Percentiles rank a stretch among this genome's conserved stretches.
Evolutionary conservation across 495 filamentous ascomycete genomes (phyloP).

Genomic region (Aspergillus bridgeri): DNA sequence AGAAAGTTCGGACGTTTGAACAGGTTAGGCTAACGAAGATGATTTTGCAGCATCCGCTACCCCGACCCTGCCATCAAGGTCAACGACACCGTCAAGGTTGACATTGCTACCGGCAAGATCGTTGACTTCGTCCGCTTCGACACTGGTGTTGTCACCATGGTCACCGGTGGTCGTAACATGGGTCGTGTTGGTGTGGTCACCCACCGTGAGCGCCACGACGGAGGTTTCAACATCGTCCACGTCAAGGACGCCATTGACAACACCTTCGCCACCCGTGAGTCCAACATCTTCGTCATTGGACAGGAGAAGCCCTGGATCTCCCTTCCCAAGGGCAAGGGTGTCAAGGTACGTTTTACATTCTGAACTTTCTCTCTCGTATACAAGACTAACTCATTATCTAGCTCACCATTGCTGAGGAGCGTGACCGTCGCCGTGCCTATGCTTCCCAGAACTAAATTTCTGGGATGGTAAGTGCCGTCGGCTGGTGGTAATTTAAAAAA

Average conservation of each 20-base stretch:
- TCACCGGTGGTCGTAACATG: constrained; percentile 98
- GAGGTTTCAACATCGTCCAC: constrained; percentile 99
- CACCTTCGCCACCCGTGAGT: constrained; percentile 96
- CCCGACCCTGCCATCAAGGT: constrained; percentile 97
- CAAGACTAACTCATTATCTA: constrained; percentile 18
- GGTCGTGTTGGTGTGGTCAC: constrained; percentile 99
- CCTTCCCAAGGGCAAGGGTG: constrained; percentile 99
- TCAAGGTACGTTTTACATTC: constrained; percentile 62
- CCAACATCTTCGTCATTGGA: constrained; percentile 98
- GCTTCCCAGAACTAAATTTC: constrained; percentile 57
- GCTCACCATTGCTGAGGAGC: constrained; percentile 96
- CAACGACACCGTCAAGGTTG: constrained; percentile 99
- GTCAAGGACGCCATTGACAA: constrained; percentile 99
- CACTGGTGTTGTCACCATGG: constrained; percentile 95
- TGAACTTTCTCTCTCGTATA: not conserved
- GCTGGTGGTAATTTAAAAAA: constrained; percentile 24
- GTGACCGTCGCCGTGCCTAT: constrained; percentile 86
- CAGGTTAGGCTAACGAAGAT: constrained; percentile 36
- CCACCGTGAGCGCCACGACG: constrained; percentile 98
- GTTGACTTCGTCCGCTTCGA: constrained; percentile 94
- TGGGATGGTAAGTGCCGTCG: constrained; percentile 26
- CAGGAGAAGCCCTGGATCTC: constrained; percentile 98
- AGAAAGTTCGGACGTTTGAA: constrained; percentile 23
- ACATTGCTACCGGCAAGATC: constrained; percentile 95
- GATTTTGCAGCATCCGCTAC: constrained; percentile 81